These are phyloP conservation scores for Eucalyptus melliodora DNA, from an alignment of 345 rosid genomes.

Conservation along the genomic window DNA sequence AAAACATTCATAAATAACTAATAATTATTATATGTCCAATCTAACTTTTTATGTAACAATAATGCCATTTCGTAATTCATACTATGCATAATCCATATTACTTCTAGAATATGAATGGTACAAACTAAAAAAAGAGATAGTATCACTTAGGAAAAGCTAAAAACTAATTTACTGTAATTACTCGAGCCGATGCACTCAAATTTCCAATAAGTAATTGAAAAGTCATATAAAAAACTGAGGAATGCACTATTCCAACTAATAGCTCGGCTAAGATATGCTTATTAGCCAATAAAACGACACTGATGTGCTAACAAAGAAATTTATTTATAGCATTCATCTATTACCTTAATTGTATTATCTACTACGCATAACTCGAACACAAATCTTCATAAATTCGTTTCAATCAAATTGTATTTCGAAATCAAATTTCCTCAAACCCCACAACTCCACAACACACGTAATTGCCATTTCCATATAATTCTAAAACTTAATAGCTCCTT, in stretches of 20 bases:
- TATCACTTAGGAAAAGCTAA: background rate
- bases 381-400: background rate
- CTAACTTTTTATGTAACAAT: background rate
- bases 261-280: background rate
- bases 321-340: background rate
- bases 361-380: background rate
- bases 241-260: background rate
- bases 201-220: background rate
- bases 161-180: no score
- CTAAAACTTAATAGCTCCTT: background rate
- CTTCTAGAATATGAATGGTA: no score
- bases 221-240: no score
- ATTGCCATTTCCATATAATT: no score
- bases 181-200: background rate
- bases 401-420: background rate
- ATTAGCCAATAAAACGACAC: background rate
- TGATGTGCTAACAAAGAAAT: background rate
- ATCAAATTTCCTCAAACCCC: background rate
- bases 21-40: no score
- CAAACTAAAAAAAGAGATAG: background rate
- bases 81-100: background rate
- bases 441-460: background rate
- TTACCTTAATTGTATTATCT: background rate
- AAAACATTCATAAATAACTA: no score
- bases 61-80: no score